These are phyloP conservation scores for Nemania diffusa DNA, from an alignment of 2,329 filamentous ascomycete species.

Conservation along the genomic window DNA sequence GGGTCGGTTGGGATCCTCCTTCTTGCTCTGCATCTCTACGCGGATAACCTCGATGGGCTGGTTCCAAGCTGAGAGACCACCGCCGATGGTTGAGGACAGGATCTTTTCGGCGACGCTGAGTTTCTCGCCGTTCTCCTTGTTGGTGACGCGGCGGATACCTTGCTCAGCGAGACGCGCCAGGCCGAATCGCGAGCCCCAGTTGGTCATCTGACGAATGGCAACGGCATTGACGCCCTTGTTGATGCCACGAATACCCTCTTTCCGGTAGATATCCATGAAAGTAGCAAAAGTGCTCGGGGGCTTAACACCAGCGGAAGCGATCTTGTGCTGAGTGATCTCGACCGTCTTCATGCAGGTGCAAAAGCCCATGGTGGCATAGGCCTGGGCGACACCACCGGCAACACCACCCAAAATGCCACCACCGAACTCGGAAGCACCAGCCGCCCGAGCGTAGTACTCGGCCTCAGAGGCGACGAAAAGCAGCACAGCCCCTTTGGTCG, in stretches of 20 bases:
- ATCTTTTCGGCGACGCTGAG: slow-evolving; percentile 88
- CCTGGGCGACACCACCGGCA: slow-evolving; percentile 93
- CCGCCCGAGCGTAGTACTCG: slow-evolving; percentile 89
- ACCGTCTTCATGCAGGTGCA: slow-evolving; percentile 99
- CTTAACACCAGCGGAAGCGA: slow-evolving; percentile 83
- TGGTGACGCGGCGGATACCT: slow-evolving; percentile 80
- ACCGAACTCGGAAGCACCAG: slow-evolving; percentile 86
- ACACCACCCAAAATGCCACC: slow-evolving; percentile 92
- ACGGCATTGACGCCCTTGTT: slow-evolving; percentile 99
- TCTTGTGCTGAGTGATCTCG: slow-evolving; percentile 98
- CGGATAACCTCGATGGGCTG: slow-evolving; percentile 99
- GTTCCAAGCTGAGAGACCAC: slow-evolving; percentile 97
- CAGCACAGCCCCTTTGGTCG: slow-evolving; percentile 98
- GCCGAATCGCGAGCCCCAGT: slow-evolving; percentile 98
- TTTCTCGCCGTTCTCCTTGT: slow-evolving; percentile 83
- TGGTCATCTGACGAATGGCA: slow-evolving; percentile 98
- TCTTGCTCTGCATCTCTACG: slow-evolving; percentile 99
- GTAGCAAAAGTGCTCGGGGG: slow-evolving; percentile 92
- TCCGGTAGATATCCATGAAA: slow-evolving; percentile 96
- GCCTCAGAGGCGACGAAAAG: slow-evolving; percentile 99
- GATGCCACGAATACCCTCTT: slow-evolving; percentile 93
- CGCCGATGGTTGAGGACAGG: slow-evolving; percentile 83
- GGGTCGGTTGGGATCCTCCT: slow-evolving; percentile 93
- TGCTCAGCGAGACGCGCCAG: slow-evolving; percentile 90
- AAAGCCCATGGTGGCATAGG: slow-evolving; percentile 99